Evolutionary conservation across 2,329 filamentous ascomycete species (phyloP).

Genomic region (Ophiostoma quercus): DNA sequence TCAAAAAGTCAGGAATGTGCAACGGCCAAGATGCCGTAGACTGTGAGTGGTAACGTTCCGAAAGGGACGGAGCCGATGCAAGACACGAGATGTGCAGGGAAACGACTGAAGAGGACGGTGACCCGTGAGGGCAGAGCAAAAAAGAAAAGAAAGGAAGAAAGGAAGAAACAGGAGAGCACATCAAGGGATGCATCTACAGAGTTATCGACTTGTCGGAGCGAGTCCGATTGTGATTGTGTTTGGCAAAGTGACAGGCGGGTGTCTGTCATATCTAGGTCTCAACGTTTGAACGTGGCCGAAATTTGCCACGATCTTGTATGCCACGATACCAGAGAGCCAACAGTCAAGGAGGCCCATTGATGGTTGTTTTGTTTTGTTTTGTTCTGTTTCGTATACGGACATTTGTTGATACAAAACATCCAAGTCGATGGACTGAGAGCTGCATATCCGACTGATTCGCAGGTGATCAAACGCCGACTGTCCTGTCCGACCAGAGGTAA

Average conservation of each 20-base stretch:
- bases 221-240: not conserved
- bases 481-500: not conserved
- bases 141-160: not conserved
- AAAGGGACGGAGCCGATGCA: not conserved
- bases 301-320: not conserved
- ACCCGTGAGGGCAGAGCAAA: not conserved
- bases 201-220: not conserved
- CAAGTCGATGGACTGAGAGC: not conserved
- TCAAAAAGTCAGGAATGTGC: not conserved
- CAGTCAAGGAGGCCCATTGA: not conserved
- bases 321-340: not conserved
- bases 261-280: not conserved
- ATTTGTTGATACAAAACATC: not conserved
- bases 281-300: not conserved
- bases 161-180: too few species aligned
- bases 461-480: not conserved
- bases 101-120: not conserved
- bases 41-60: not conserved
- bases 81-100: not conserved
- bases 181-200: not conserved
- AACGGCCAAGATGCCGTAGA: constrained; percentile 1
- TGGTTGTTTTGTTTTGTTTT: not conserved
- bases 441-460: not conserved
- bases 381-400: not conserved
- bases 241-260: not conserved